These are phyloP conservation scores for Backusella tarrabulga DNA, from an alignment of 192 early-diverging fungal genomes.

Conservation along the genomic window DNA sequence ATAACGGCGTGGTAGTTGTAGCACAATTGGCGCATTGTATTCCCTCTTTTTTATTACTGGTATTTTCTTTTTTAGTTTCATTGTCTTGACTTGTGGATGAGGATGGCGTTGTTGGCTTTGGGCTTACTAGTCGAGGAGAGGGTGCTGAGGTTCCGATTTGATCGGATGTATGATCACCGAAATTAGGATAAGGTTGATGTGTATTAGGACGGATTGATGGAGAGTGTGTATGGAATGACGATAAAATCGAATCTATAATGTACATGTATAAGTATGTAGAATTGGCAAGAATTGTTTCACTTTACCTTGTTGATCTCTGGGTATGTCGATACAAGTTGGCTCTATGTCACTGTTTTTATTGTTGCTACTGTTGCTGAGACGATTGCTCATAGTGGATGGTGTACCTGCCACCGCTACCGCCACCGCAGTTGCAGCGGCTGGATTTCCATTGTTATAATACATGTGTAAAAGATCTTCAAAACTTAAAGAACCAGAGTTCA, in stretches of 20 bases:
- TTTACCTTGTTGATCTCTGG: not conserved
- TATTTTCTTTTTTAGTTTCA: not conserved
- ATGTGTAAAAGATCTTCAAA: constrained; percentile 23
- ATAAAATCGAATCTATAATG: not conserved
- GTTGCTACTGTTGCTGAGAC: not conserved
- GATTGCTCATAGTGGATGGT: not conserved
- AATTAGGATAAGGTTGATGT: not conserved
- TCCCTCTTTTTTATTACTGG: not conserved
- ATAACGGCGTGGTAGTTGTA: constrained; percentile 85
- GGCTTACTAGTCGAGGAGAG: not conserved
- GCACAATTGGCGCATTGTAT: constrained; percentile 76
- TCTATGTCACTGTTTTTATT: not conserved
- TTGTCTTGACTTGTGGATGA: not conserved
- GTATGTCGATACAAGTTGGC: not conserved
- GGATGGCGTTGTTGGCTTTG: not conserved
- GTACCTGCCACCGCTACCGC: not conserved
- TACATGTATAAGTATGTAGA: too few relatives aligned
- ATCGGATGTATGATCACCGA: not conserved
- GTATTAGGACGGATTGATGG: not conserved
- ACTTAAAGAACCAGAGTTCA: constrained; percentile 15
- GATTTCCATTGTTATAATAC: constrained; percentile 20
- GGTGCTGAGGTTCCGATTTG: not conserved
- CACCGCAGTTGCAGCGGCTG: not conserved
- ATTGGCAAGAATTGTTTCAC: not conserved
- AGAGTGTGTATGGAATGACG: not conserved